These are phyloP conservation scores for Cryptosporidium ubiquitum DNA, from an alignment of 169 alveolate genomes.

Conservation along the genomic window DNA sequence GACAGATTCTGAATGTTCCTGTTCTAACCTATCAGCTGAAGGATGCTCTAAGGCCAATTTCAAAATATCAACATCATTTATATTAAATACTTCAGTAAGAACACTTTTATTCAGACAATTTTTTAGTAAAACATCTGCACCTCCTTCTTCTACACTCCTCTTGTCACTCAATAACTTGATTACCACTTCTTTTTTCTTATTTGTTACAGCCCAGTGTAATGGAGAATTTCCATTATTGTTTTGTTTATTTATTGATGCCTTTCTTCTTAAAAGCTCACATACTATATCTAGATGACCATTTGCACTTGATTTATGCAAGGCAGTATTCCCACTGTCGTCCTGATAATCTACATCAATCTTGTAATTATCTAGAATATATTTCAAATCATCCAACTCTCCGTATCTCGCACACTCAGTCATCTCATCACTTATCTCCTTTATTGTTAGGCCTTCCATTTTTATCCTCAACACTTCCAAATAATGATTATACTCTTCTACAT, in stretches of 20 bases:
- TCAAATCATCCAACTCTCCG: slow-evolving; percentile 64
- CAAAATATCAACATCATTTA: slow-evolving; percentile 27
- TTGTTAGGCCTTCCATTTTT: slow-evolving; percentile 6
- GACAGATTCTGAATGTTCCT: slow-evolving; percentile 12
- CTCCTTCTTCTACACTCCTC: slow-evolving; percentile 26
- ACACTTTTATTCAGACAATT: slow-evolving; percentile 38
- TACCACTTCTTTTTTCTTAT: slow-evolving; percentile 38
- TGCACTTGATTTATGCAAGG: slow-evolving; percentile 69
- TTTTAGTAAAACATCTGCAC: slow-evolving; percentile 57
- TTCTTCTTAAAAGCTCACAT: slow-evolving; percentile 18
- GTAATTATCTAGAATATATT: slow-evolving; percentile 14
- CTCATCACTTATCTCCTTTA: slow-evolving; percentile 51
- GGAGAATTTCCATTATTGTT: slow-evolving; percentile 64
- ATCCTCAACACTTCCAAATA: background rate
- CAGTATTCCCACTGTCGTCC: slow-evolving; percentile 60
- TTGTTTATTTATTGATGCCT: slow-evolving; percentile 42
- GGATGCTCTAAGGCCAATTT: slow-evolving; percentile 44
- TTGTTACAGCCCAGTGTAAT: slow-evolving; percentile 65
- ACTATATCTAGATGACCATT: slow-evolving; percentile 56
- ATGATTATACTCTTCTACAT: background rate
- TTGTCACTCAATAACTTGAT: slow-evolving; percentile 10
- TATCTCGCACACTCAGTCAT: slow-evolving; percentile 72
- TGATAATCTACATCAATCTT: slow-evolving; percentile 33
- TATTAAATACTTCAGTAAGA: slow-evolving; percentile 61
- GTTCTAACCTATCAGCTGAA: slow-evolving; percentile 54